Evolutionary conservation across 2,329 filamentous ascomycete species (phyloP).

Genomic region (Hypoxylon sp.): DNA sequence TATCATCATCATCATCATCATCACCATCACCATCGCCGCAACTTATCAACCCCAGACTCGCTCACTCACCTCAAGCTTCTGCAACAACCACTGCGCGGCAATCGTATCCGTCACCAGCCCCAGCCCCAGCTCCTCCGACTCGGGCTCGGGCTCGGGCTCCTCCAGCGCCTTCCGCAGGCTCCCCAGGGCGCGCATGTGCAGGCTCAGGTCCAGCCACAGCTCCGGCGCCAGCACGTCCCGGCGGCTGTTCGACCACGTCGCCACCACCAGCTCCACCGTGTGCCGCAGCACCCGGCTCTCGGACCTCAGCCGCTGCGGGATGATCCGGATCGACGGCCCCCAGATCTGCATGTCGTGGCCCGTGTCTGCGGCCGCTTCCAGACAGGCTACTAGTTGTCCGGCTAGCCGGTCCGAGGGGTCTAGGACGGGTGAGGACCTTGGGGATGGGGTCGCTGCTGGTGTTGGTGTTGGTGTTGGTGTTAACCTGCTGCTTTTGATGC

Average conservation of each 20-base stretch:
- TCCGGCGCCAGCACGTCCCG: slow-evolving; percentile 31
- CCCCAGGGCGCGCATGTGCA: slow-evolving; percentile 40
- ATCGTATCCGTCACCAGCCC: slow-evolving; percentile 37
- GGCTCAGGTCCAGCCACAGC: slow-evolving; percentile 40
- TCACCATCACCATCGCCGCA: background rate
- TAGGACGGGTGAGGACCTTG: slow-evolving; percentile 26
- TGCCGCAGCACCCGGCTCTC: slow-evolving; percentile 36
- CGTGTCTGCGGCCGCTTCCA: slow-evolving; percentile 38
- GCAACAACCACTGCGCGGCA: slow-evolving; percentile 40
- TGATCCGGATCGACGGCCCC: slow-evolving; percentile 39
- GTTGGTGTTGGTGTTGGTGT: slow-evolving; percentile 1
- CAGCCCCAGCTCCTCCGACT: slow-evolving; percentile 32
- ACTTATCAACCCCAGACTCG: background rate
- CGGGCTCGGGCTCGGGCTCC: too few relatives aligned
- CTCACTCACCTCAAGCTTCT: slow-evolving; percentile 43
- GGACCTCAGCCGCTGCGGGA: slow-evolving; percentile 37
- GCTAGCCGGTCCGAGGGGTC: slow-evolving; percentile 34
- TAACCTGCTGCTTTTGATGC: background rate
- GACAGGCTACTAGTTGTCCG: slow-evolving; percentile 34
- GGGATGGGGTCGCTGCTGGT: background rate
- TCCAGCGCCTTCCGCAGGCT: slow-evolving; percentile 41
- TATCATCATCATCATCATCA: background rate
- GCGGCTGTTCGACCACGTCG: slow-evolving; percentile 41
- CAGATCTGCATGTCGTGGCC: slow-evolving; percentile 41
- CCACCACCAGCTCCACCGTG: slow-evolving; percentile 40